Percentiles rank a stretch among this genome's conserved stretches.
Conservation (phyloP, 129 eudicot genomes). For the Flaveria brownii region DNA sequence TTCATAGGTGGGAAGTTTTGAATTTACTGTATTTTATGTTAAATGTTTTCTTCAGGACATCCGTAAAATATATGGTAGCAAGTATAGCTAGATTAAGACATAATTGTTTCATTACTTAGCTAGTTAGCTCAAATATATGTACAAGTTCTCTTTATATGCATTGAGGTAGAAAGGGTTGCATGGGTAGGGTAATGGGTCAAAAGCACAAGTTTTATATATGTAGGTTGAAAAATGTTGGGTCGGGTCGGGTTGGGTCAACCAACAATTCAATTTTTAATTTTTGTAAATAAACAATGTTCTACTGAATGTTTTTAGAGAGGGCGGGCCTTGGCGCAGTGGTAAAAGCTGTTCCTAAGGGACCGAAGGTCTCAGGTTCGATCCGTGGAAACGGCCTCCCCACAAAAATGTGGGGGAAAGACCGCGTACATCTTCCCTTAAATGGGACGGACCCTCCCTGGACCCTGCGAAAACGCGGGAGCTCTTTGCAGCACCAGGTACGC, state of each 20-base stretch:
- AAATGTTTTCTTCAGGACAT: neutral
- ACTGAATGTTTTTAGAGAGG: neutral
- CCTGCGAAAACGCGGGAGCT: too few species aligned
- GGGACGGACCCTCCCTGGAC: too few species aligned
- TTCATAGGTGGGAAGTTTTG: slow-evolving; percentile 12
- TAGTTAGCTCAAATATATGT: neutral
- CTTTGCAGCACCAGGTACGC: too few species aligned
- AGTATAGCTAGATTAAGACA: neutral
- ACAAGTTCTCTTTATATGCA: slow-evolving; percentile 1
- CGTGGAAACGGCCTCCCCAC: too few species aligned
- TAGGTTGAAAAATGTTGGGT: neutral
- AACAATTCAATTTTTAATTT: neutral
- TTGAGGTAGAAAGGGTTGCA: neutral
- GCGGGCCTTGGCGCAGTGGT: too few species aligned
- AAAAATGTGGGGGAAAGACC: too few species aligned
- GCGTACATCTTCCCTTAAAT: too few species aligned
- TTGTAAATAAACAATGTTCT: neutral
- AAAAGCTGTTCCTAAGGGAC: too few species aligned
- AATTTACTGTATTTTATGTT: neutral
- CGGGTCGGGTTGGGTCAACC: neutral
- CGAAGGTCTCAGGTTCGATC: too few species aligned
- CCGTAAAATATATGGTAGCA: neutral
- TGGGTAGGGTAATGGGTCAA: neutral
- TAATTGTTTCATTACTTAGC: neutral
- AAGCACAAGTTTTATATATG: neutral